Percentiles rank a stretch among this genome's conserved stretches.
Conservation (phyloP, 306 rosid species). For the Inga laurina region DNA sequence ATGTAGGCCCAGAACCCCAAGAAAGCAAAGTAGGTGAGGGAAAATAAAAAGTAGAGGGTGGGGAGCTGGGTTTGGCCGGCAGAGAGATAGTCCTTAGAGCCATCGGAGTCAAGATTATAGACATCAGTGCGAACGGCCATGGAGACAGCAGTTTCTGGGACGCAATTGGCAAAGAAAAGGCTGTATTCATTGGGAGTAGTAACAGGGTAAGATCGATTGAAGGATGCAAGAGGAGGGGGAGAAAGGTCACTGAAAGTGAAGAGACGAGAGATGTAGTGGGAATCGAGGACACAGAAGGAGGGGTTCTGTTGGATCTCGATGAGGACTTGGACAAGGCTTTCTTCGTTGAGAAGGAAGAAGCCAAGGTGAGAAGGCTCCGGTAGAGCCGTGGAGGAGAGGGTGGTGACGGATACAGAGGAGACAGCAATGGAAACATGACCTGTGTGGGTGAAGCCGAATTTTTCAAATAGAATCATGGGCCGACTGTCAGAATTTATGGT, state of each 20-base stretch:
- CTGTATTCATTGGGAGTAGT: constrained; percentile 67
- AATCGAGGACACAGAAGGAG: constrained; percentile 70
- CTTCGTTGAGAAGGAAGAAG: constrained; percentile 85
- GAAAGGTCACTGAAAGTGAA: constrained; percentile 75
- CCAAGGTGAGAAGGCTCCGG: constrained; percentile 63
- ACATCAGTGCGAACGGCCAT: constrained; percentile 77
- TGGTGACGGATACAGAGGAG: constrained; percentile 49
- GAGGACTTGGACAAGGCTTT: constrained; percentile 74
- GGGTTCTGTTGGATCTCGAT: constrained; percentile 84
- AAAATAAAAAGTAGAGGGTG: constrained; percentile 60
- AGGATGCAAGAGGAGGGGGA: constrained; percentile 67
- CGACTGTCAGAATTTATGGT: constrained; percentile 66
- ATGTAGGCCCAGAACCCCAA: constrained; percentile 60
- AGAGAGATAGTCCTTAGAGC: constrained; percentile 67
- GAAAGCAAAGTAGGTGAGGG: constrained; percentile 53
- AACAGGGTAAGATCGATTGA: constrained; percentile 51
- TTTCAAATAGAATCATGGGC: constrained; percentile 79
- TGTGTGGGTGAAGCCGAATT: constrained; percentile 84
- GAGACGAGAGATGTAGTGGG: constrained; percentile 48
- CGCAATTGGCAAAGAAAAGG: constrained; percentile 86
- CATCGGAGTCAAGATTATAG: constrained; percentile 63
- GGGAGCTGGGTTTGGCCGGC: constrained; percentile 93
- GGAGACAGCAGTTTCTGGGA: constrained; percentile 60
- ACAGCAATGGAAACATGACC: constrained; percentile 70
- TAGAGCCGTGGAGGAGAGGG: constrained; percentile 9